These are phyloP conservation scores for Colletotrichum plurivorum DNA, from an alignment of 2,329 filamentous ascomycete species.

Conservation along the genomic window DNA sequence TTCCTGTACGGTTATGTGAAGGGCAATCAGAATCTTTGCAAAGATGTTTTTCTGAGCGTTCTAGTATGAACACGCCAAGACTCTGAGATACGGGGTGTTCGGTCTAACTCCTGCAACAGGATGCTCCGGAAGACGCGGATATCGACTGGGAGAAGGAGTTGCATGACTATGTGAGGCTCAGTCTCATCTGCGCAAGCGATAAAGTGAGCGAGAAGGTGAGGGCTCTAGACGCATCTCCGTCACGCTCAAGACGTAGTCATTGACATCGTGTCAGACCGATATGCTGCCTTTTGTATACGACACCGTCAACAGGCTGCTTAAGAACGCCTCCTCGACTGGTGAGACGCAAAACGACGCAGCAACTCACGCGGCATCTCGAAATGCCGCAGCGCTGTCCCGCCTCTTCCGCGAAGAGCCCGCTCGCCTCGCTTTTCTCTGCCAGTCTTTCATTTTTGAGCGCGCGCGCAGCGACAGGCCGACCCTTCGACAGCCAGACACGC, in stretches of 20 bases:
- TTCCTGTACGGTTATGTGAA: constrained; percentile 67
- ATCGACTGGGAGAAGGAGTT: constrained; percentile 61
- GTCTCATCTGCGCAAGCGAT: constrained; percentile 56
- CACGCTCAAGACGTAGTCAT: neutral
- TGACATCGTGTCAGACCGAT: constrained; percentile 49
- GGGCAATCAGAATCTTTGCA: constrained; percentile 72
- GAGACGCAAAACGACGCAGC: constrained; percentile 47
- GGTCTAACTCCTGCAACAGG: constrained; percentile 44
- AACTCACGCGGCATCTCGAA: constrained; percentile 62
- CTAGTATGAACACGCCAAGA: constrained; percentile 59
- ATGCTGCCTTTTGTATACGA: constrained; percentile 64
- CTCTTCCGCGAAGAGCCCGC: constrained; percentile 65
- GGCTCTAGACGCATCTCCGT: neutral
- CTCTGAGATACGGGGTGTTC: neutral
- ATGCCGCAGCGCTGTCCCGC: constrained; percentile 59
- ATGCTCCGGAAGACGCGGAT: constrained; percentile 50
- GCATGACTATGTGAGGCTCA: constrained; percentile 59
- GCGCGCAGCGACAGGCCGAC: constrained; percentile 56
- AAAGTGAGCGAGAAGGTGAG: constrained; percentile 57
- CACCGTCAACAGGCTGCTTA: constrained; percentile 61
- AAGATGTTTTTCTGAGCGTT: constrained; percentile 70
- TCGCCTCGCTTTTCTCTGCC: constrained; percentile 72
- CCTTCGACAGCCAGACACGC: constrained; percentile 3
- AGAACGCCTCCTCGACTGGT: constrained; percentile 55
- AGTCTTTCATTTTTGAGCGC: constrained; percentile 74